Conservation (phyloP, 768 basidiomycete genomes). For the Sistotremastrum niveocremeum region DNA sequence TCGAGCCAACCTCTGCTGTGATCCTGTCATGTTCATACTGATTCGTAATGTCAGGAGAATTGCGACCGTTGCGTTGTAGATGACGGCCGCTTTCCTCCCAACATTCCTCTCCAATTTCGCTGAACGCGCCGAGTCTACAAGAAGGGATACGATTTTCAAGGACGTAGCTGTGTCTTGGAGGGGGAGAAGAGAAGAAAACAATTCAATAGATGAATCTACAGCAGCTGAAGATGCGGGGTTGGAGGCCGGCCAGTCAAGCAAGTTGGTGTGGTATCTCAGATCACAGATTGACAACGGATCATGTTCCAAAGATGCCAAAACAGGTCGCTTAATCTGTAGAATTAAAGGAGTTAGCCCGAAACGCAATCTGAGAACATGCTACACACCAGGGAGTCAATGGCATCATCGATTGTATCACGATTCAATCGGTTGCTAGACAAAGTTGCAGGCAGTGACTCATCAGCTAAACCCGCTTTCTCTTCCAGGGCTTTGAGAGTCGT, state of each 20-base stretch:
- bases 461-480: conserved; percentile 23
- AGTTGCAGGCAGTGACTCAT: conserved; percentile 11
- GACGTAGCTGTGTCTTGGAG: conserved; percentile 56
- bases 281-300: conserved; percentile 66
- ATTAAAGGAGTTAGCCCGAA: neutral
- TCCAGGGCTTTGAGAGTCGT: conserved; percentile 49
- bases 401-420: conserved; percentile 66
- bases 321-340: conserved; percentile 53
- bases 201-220: conserved; percentile 78
- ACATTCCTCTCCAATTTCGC: conserved; percentile 76
- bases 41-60: conserved; percentile 52
- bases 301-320: conserved; percentile 76
- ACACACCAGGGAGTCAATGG: conserved; percentile 66
- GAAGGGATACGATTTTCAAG: conserved; percentile 37
- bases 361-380: neutral
- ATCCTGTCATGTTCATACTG: conserved; percentile 33
- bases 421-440: conserved; percentile 41
- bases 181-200: conserved; percentile 71
- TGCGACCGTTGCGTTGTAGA: conserved; percentile 68
- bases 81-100: conserved; percentile 73
- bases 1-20: conserved; percentile 41
- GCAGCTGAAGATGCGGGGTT: conserved; percentile 71
- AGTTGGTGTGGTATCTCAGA: conserved; percentile 21
- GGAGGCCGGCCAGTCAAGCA: conserved; percentile 43
- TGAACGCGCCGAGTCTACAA: conserved; percentile 56